Evolutionary conservation across 108 stramenopile genomes (phyloP).

Genomic region (Skeletonema potamos): DNA sequence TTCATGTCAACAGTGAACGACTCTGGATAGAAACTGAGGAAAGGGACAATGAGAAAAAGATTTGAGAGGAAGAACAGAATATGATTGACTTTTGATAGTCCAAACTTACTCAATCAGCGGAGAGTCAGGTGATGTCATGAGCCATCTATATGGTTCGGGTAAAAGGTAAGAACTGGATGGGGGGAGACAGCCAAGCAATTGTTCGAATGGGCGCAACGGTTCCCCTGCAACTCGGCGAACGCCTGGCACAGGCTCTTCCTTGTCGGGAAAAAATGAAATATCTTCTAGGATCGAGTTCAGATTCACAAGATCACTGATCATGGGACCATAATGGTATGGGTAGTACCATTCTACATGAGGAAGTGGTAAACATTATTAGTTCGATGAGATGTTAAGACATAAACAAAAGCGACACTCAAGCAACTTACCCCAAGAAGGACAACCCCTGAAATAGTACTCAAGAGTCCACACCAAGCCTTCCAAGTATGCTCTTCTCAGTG

Average conservation of each 20-base stretch:
- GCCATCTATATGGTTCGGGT: constrained; percentile 87
- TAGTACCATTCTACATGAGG: constrained; percentile 88
- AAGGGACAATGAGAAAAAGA: neutral
- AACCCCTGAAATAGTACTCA: constrained; percentile 96
- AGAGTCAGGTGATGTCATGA: constrained; percentile 86
- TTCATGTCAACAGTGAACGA: constrained; percentile 88
- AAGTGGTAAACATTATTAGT: neutral
- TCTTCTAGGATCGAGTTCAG: constrained; percentile 67
- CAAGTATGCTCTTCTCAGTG: constrained; percentile 86
- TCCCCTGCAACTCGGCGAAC: constrained; percentile 55
- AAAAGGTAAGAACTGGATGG: constrained; percentile 89
- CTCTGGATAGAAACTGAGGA: constrained; percentile 81
- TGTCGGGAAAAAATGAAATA: constrained; percentile 56
- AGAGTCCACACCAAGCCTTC: constrained; percentile 96
- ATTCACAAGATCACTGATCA: constrained; percentile 93
- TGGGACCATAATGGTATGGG: constrained; percentile 96
- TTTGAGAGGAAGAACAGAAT: neutral
- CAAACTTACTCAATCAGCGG: constrained; percentile 76
- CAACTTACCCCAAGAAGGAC: constrained; percentile 74
- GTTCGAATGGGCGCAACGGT: constrained; percentile 92
- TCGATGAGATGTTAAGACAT: neutral
- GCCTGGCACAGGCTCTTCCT: constrained; percentile 14
- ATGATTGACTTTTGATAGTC: neutral
- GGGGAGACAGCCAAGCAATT: constrained; percentile 95
- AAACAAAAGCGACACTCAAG: neutral